Evolutionary conservation across 257 asterid genomes (phyloP).

Genomic region (Verbena officinalis): DNA sequence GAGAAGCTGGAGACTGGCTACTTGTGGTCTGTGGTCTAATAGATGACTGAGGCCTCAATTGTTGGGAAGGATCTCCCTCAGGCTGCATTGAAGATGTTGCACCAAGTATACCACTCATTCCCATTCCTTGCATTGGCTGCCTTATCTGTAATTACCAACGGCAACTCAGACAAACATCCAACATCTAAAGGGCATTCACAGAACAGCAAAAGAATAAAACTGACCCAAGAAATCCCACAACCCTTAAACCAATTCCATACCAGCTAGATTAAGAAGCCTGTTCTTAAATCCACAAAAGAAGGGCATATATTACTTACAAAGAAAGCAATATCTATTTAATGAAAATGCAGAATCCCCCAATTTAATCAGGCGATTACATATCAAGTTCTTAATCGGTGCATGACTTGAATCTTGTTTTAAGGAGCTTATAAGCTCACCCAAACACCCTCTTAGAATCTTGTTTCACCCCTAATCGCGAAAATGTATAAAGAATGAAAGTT

Average conservation of each 20-base stretch:
- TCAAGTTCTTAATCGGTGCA: background rate
- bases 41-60: constrained; percentile 63
- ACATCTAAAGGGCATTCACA: constrained; percentile 4
- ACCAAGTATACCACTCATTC: constrained; percentile 73
- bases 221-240: background rate
- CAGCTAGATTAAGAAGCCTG: too few relatives aligned
- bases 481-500: background rate
- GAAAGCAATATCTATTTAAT: background rate
- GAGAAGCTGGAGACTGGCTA: constrained; percentile 61
- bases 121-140: constrained; percentile 68
- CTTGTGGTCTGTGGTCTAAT: constrained; percentile 63
- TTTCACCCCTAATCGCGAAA: constrained; percentile 7
- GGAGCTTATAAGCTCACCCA: too few relatives aligned
- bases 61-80: constrained; percentile 50
- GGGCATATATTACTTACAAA: background rate
- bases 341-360: background rate
- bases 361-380: constrained; percentile 3
- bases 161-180: constrained; percentile 17
- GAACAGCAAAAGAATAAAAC: background rate
- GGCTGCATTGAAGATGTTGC: constrained; percentile 67
- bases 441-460: background rate
- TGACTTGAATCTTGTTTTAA: too few relatives aligned
- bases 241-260: too few relatives aligned
- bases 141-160: constrained; percentile 51
- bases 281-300: too few relatives aligned